A percentile compares a stretch with the other conserved stretches of the same genome.
phyloP scores from a whole-genome alignment of 139 green algal genomes.

The Tetraselmis chui region DNA sequence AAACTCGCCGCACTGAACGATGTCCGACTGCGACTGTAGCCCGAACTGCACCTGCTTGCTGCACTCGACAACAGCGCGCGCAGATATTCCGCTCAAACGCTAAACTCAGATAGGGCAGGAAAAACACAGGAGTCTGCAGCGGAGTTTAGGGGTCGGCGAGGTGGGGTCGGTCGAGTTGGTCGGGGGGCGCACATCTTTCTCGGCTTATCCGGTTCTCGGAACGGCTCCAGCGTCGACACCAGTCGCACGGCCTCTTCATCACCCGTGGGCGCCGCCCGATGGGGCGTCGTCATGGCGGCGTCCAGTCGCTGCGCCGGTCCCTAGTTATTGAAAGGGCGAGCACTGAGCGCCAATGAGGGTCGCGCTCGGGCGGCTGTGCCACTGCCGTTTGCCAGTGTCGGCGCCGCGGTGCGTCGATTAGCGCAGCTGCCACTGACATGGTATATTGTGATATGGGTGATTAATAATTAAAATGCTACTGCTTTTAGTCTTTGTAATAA shows the following conservation, averaged over 20 bases:
- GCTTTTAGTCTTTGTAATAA: too few species aligned
- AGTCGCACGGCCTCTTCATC: conserved; percentile 30
- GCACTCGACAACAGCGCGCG: conserved; percentile 9
- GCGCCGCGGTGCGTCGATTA: too few species aligned
- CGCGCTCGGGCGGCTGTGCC: too few species aligned
- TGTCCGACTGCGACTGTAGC: conserved; percentile 75
- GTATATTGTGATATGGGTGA: too few species aligned
- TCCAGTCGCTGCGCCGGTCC: too few species aligned
- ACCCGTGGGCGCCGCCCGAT: too few species aligned
- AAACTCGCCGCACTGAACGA: conserved; percentile 74
- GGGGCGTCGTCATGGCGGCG: not conserved
- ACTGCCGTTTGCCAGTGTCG: too few species aligned
- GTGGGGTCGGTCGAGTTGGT: not conserved
- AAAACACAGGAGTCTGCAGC: not conserved
- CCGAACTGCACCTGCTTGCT: conserved; percentile 83
- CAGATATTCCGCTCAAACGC: not conserved
- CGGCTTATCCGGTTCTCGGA: conserved; percentile 49
- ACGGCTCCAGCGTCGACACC: conserved; percentile 62
- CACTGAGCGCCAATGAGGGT: too few species aligned
- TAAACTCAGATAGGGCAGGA: not conserved
- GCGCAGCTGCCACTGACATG: too few species aligned
- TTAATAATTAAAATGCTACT: too few species aligned
- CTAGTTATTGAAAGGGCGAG: too few species aligned
- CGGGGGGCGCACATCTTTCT: conserved; percentile 63
- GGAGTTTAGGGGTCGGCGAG: not conserved